Evolutionary conservation across 2,329 filamentous ascomycete genomes (phyloP).

Genomic region (Xylaria multiplex): DNA sequence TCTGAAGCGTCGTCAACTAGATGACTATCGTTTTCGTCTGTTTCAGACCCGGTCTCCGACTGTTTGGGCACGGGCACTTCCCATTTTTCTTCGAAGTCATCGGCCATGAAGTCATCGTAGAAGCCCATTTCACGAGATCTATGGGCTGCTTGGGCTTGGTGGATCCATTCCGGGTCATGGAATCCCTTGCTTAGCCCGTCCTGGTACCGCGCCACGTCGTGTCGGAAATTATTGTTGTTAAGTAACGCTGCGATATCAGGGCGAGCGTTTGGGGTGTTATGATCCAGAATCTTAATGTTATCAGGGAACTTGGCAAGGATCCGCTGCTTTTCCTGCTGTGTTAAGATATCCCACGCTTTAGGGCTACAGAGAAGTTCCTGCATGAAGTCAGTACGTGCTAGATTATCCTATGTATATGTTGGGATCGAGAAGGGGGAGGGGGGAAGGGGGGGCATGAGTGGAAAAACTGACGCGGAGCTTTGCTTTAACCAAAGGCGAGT

Average conservation of each 20-base stretch:
- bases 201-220: slow-evolving; percentile 58
- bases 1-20: background rate
- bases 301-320: slow-evolving; percentile 54
- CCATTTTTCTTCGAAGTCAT: slow-evolving; percentile 61
- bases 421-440: background rate
- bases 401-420: background rate
- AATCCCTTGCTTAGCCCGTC: slow-evolving; percentile 59
- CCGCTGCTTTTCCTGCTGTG: slow-evolving; percentile 47
- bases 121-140: slow-evolving; percentile 59
- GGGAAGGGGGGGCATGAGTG: no score
- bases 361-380: slow-evolving; percentile 52
- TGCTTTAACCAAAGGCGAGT: slow-evolving; percentile 50
- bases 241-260: slow-evolving; percentile 56
- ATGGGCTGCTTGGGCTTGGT: slow-evolving; percentile 62
- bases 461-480: slow-evolving; percentile 50
- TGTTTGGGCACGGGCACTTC: slow-evolving; percentile 52
- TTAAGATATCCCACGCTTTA: slow-evolving; percentile 53
- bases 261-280: slow-evolving; percentile 51
- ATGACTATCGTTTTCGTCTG: background rate
- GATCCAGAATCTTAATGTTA: slow-evolving; percentile 50
- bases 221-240: slow-evolving; percentile 60
- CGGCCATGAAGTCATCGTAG: slow-evolving; percentile 59
- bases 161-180: slow-evolving; percentile 64
- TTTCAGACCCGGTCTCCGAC: background rate
- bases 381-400: background rate